Conservation (phyloP, 345 rosid genomes). For the Reutealis trisperma region DNA sequence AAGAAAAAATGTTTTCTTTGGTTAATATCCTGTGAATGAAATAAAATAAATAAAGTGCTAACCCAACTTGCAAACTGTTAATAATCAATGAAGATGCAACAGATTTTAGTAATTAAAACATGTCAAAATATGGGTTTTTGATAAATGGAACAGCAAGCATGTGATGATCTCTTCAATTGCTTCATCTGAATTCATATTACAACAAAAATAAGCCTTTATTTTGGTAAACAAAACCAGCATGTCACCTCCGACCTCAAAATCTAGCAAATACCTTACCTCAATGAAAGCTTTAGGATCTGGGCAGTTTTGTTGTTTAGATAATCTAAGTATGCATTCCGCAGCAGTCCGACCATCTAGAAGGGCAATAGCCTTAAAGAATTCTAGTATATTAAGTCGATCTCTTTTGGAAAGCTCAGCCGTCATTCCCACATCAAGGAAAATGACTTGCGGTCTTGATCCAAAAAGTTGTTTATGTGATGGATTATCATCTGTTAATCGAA, state of each 20-base stretch:
- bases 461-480: constrained; percentile 59
- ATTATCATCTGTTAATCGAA: constrained; percentile 58
- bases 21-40: no score
- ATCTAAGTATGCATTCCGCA: constrained; percentile 69
- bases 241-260: neutral
- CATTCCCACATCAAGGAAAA: constrained; percentile 98
- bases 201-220: no score
- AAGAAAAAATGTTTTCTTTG: no score
- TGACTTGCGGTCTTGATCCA: constrained; percentile 80
- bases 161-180: no score
- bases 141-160: no score
- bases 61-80: no score
- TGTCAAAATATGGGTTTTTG: no score
- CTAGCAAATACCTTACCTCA: constrained; percentile 40
- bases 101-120: no score
- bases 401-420: constrained; percentile 89
- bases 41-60: no score
- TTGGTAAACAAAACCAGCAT: neutral
- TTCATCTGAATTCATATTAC: neutral
- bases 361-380: constrained; percentile 90
- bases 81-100: no score
- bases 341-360: constrained; percentile 85
- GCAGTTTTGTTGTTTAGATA: constrained; percentile 83
- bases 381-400: constrained; percentile 71
- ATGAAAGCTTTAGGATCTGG: constrained; percentile 81